phyloP scores from a whole-genome alignment of 169 alveolate species.

The Babesia microti region DNA sequence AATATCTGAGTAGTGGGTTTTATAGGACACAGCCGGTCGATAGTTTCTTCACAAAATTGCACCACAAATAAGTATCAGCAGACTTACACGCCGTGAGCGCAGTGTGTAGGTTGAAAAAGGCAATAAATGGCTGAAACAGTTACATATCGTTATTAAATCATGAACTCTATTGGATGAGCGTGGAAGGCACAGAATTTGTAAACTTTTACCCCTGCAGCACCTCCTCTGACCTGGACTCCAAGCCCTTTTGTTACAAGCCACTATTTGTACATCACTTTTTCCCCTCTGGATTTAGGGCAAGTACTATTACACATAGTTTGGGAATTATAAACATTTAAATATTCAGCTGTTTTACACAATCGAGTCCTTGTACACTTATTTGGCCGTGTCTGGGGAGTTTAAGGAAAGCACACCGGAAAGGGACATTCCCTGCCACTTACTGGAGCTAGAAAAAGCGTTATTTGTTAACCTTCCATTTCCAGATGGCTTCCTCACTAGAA shows the following conservation, averaged over 20 bases:
- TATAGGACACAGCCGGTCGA: too few relatives aligned
- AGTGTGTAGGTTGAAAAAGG: too few relatives aligned
- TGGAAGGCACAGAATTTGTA: slow-evolving; percentile 11
- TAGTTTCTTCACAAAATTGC: too few relatives aligned
- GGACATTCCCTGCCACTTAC: not conserved
- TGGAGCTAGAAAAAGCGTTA: slow-evolving; percentile 1
- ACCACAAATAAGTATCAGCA: too few relatives aligned
- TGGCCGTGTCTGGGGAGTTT: not conserved
- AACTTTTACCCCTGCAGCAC: slow-evolving; percentile 48
- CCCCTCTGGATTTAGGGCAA: slow-evolving; percentile 22
- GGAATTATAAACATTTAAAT: not conserved
- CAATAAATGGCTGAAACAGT: too few relatives aligned
- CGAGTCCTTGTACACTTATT: not conserved
- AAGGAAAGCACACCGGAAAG: not conserved
- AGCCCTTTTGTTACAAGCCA: slow-evolving; percentile 37
- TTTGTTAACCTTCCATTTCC: too few relatives aligned
- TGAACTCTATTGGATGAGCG: too few relatives aligned
- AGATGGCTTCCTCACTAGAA: too few relatives aligned
- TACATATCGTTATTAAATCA: too few relatives aligned
- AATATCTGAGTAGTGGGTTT: too few relatives aligned
- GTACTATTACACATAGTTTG: slow-evolving; percentile 8
- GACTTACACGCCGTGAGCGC: too few relatives aligned
- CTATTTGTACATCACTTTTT: slow-evolving; percentile 50
- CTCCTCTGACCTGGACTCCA: slow-evolving; percentile 24
- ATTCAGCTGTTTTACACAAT: slow-evolving; percentile 2